Evolutionary conservation across 495 filamentous ascomycete species (phyloP).

Genomic region (Paragyromitra xinjiangensis): DNA sequence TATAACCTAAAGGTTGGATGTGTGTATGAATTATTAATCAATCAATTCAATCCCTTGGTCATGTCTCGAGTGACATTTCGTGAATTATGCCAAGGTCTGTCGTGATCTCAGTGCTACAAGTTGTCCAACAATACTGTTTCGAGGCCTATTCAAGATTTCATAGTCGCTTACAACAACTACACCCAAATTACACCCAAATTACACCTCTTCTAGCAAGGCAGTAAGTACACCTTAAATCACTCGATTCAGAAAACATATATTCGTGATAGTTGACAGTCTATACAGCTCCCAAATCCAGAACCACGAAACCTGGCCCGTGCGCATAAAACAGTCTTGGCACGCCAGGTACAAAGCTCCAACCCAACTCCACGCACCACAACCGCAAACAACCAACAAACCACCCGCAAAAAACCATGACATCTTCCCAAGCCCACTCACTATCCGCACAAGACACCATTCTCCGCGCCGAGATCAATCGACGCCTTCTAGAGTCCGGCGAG

Average conservation of each 20-base stretch:
- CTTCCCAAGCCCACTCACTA: conserved; percentile 22
- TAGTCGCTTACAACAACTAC: neutral
- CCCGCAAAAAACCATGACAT: conserved; percentile 32
- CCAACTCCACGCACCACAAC: conserved; percentile 1
- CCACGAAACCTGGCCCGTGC: neutral
- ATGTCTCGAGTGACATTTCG: neutral
- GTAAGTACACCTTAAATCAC: neutral
- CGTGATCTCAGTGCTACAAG: neutral
- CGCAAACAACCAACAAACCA: conserved; percentile 20
- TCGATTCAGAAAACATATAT: neutral
- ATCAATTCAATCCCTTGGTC: neutral
- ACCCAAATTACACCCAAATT: neutral
- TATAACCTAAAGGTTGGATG: neutral
- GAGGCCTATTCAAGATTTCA: neutral
- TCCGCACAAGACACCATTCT: conserved; percentile 42
- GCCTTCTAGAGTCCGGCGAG: conserved; percentile 53
- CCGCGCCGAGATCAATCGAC: conserved; percentile 53
- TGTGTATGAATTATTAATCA: neutral
- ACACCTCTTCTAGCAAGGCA: neutral
- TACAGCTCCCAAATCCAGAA: neutral
- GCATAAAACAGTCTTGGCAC: neutral
- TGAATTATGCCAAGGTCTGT: neutral
- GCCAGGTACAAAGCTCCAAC: conserved; percentile 24
- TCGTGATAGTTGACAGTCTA: neutral
- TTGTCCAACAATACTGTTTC: neutral